Base-by-base conservation (phyloP, 1,284 basidiomycete genomes). In the Pascua sp. region DNA sequence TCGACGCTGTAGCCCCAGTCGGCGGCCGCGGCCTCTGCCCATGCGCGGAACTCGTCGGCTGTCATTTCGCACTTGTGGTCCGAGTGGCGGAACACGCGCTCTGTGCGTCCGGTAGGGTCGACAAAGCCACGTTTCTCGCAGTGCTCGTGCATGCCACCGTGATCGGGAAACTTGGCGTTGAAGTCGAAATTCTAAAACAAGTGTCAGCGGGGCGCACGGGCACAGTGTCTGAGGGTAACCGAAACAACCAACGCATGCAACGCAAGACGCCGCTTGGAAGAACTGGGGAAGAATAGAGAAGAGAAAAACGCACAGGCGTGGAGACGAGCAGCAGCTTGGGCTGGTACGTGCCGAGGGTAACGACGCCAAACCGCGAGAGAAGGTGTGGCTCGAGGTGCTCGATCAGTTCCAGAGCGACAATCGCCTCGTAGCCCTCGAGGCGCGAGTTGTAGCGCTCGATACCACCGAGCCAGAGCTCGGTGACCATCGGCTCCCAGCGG, bases 31-130 rank as follows among this genome's bases (percentile, higher is more conserved):
- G 71, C 73, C 24, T 77, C 67, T 13, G 71, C 91, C 88, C 90
- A 96, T 10, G 69, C 66, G 37, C 77, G 71, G 72, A 94, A 96
- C 71, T 96, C 93, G 4, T 84, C 82, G 0, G 79, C 75, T 0
- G 90, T 95, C 89, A 90, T 95, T 75, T 97, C 93, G 67, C 95
- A 90, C 71, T 94, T 90, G 77, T 97, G 94, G 69, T 96, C 93
- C 17, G 80, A 73, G 71, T 97, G 73, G 17, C 94, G 70, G 72
- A 82, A 83, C 18, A 80, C 74, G 11, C 81, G 76, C 47, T 77
- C 67, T 8, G 82, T 83, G n/a, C 90, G 83, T 47, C 84, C 77
- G 0, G 91, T 93, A 7, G 91, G 86, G 73, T 96, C 93, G 0
- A 76, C 80, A 68, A 80, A 87, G 0, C 90, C 90, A n/a, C 67